Evolutionary conservation across 2,329 filamentous ascomycete genomes (phyloP).

Genomic region (Ophiognomonia clavigignenti-juglandacearum): DNA sequence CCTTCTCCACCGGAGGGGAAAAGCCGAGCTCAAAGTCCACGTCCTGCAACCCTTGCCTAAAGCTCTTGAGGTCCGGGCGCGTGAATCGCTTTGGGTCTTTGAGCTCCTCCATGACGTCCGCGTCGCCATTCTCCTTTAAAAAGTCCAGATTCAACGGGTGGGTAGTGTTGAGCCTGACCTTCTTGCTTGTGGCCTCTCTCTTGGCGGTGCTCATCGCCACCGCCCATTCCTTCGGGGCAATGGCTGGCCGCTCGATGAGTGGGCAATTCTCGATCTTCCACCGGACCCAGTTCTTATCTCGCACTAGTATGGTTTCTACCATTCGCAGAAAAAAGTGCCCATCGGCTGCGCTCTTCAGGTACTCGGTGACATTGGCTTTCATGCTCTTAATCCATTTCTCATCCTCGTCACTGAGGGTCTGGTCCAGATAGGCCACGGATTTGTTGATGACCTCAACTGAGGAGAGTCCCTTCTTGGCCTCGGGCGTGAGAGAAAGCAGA

Average conservation of each 20-base stretch:
- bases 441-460: constrained; percentile 66
- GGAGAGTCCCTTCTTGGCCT: constrained; percentile 73
- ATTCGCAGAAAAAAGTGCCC: constrained; percentile 94
- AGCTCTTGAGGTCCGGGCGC: constrained; percentile 65
- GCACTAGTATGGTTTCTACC: constrained; percentile 90
- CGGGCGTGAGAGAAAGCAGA: constrained; percentile 79
- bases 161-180: constrained; percentile 62
- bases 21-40: constrained; percentile 86
- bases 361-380: constrained; percentile 73
- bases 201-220: constrained; percentile 63
- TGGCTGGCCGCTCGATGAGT: constrained; percentile 70
- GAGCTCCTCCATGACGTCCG: constrained; percentile 61
- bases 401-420: constrained; percentile 78
- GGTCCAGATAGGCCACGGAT: constrained; percentile 76
- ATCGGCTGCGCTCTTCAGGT: constrained; percentile 74
- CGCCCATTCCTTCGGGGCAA: constrained; percentile 64
- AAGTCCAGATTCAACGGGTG: constrained; percentile 75
- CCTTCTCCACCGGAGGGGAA: constrained; percentile 59
- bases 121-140: constrained; percentile 59
- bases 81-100: constrained; percentile 60
- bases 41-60: constrained; percentile 68
- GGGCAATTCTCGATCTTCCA: constrained; percentile 97
- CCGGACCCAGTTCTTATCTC: constrained; percentile 97
- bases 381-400: constrained; percentile 79
- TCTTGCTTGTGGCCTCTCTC: constrained; percentile 65